Evolutionary conservation across 139 green algal genomes (phyloP), one percentile per base, ranked within the genome.

Genomic region (Marvania coccoides): DNA sequence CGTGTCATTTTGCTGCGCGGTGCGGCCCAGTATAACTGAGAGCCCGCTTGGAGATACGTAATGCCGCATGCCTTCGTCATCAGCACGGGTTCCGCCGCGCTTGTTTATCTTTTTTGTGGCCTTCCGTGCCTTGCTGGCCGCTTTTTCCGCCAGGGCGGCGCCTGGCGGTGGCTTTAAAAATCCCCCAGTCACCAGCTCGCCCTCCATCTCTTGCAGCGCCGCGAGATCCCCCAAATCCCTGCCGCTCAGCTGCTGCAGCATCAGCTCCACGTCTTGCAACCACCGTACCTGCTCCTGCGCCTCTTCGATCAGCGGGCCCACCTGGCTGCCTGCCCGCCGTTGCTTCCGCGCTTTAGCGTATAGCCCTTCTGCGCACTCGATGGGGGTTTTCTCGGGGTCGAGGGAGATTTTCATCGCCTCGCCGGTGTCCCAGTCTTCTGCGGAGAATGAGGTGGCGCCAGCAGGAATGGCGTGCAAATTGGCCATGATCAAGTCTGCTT

Each of bases 1-100:
- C 64, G 84, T 70, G 62, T 96, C 90, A 64, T 96, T 96, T 67
- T 95, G 85, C 36, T 72, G 74, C 73, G 90, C 92, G 77, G 90
- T 95, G 24, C 90, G 74, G 23, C 90, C 88, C 15, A 96, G 71
- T 55, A 94, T 71, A 15, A 91, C 76, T 23, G 58, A 42, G 10
- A 83, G 78, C 1, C 86, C 88, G 28, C 71, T 63, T 28, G 89
- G 89, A 8, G 80, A 83, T 5, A 31, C 61, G 60, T 82, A 92
- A 6, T 58, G 53, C 14, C 89, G 67, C 29, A 84, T 85, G n/a
- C 55, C 72, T 47, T 48, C 35, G 9, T 47, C 23, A 24, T 24
- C 61, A 51, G 10, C 68, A 13, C 31, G 54, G 26, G 14, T 28
- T 4, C 36, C 35, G 8, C 31, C 31, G 30, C 10, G 46, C 36